A percentile compares a stretch with the other conserved stretches of the same genome.
These are phyloP conservation scores for Chlamydomonas sphaeroides DNA, from an alignment of 139 green algal species.

Conservation along the genomic window DNA sequence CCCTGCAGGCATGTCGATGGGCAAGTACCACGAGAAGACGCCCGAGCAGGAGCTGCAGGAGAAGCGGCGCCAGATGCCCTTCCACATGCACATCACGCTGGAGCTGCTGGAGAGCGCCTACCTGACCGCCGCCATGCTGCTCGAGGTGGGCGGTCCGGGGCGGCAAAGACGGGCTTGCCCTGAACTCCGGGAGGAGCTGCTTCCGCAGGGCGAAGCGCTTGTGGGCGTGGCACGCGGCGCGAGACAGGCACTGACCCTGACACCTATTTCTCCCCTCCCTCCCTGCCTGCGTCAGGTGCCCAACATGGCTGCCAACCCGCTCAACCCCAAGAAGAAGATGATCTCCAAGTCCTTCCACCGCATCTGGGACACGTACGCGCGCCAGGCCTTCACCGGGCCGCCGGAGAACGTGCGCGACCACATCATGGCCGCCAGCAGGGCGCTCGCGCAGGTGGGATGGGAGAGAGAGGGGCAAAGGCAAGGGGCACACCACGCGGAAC, in stretches of 20 bases:
- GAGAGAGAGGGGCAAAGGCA: not conserved
- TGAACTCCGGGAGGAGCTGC: too few species aligned
- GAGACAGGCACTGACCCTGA: too few species aligned
- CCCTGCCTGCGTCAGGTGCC: constrained; percentile 71
- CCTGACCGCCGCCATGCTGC: constrained; percentile 94
- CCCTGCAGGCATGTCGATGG: constrained; percentile 71
- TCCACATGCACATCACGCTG: constrained; percentile 99
- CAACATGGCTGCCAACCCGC: constrained; percentile 82
- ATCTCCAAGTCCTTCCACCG: constrained; percentile 89
- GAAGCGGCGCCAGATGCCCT: constrained; percentile 95
- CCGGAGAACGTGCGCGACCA: constrained; percentile 98
- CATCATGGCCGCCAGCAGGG: constrained; percentile 89
- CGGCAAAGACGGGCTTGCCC: too few species aligned
- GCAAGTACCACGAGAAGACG: constrained; percentile 84
- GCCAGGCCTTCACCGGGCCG: constrained; percentile 83
- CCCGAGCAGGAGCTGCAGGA: constrained; percentile 97
- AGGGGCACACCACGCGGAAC: too few species aligned
- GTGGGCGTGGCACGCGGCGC: too few species aligned
- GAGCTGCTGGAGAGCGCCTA: constrained; percentile 96
- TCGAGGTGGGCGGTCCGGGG: constrained; percentile 78
- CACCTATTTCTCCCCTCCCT: too few species aligned
- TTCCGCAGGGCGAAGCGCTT: too few species aligned
- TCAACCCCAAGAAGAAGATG: constrained; percentile 73
- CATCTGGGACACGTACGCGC: constrained; percentile 94
- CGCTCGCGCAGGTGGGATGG: constrained; percentile 63